Conservation (phyloP, 2,329 filamentous ascomycete species). For the Aspergillus sp. region DNA sequence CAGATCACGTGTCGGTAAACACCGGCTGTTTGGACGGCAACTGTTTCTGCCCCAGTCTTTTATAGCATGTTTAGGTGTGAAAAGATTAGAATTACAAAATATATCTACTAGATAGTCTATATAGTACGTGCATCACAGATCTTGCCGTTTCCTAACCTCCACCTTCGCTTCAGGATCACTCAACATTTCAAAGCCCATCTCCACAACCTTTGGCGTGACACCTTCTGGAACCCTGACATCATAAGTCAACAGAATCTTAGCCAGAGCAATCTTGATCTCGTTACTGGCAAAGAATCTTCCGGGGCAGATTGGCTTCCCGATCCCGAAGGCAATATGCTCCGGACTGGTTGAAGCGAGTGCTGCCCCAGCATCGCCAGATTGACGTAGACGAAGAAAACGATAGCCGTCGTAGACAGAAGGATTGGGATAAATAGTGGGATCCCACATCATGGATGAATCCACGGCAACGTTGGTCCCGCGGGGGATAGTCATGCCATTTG, state of each 20-base stretch:
- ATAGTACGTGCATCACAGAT: not conserved
- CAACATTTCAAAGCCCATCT: conserved; percentile 3
- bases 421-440: conserved; percentile 10
- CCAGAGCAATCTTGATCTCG: conserved; percentile 22
- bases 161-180: conserved; percentile 2
- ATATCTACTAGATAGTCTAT: too few relatives aligned
- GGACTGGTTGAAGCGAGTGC: not conserved
- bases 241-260: conserved; percentile 19
- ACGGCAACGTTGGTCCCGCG: conserved; percentile 8
- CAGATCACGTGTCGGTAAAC: too few relatives aligned
- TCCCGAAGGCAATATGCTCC: conserved; percentile 16
- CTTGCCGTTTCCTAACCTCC: conserved; percentile 5
- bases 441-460: conserved; percentile 8
- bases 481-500: conserved; percentile 11
- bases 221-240: conserved; percentile 7
- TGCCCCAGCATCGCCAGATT: not conserved
- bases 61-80: too few relatives aligned
- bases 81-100: too few relatives aligned
- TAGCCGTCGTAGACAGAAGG: conserved; percentile 4
- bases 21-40: too few relatives aligned
- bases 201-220: not conserved
- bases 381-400: conserved; percentile 1
- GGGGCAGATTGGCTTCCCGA: conserved; percentile 22
- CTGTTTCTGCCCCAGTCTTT: too few relatives aligned
- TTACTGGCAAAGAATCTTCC: conserved; percentile 23